Base-by-base conservation (phyloP, 129 eudicot species). In the Mikania micrantha region DNA sequence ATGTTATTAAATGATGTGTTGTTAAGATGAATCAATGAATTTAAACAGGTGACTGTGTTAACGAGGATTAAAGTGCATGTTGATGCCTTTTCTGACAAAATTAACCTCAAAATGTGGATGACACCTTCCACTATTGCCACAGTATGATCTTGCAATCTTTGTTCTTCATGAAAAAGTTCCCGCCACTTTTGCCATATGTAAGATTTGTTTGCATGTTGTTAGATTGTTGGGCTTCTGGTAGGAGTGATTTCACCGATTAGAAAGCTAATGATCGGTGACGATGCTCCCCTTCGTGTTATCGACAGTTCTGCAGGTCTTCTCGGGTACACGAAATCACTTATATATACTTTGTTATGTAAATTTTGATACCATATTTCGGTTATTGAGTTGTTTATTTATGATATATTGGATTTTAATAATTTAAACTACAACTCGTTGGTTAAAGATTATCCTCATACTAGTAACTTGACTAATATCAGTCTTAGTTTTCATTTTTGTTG, bases 241-340 rank as follows among this genome's bases (percentile, higher is more conserved):
- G 88, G 85, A 32, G 83, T 77, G 36, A 58, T 86, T 66, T 67
- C 85, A 54, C 88, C 83, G 19, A 45, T 86, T 48, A 71, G 79
- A 58, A 77, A 80, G 47, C 52, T 83, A 36, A 77, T 81, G 81
- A 74, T 86, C 70, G 88, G 93, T 15, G 79, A 78, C 36, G 66
- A 50, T 65, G 93, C 93, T 47, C 93, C 93, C 16, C 86, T 86
- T 75, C 93, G 86, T 36, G 82, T 83, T 41, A 64, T 86, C 28
- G 79, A 83, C 29, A 69, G 77, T 72, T 72, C 86, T 45, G 70
- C 83, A 10, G 40, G 61, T 67, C 27, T 86, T 29, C 75, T 86
- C 29, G 93, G 88, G 93, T 86, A 83, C 54, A 40, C 34, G 53
- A 27, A 7, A 3, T 24, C 58, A 41, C 29, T 54, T 35, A 29